Evolutionary conservation across 495 filamentous ascomycete species (phyloP), one percentile per base, ranked within the genome.

Genomic region (Aspergillus hancockii): DNA sequence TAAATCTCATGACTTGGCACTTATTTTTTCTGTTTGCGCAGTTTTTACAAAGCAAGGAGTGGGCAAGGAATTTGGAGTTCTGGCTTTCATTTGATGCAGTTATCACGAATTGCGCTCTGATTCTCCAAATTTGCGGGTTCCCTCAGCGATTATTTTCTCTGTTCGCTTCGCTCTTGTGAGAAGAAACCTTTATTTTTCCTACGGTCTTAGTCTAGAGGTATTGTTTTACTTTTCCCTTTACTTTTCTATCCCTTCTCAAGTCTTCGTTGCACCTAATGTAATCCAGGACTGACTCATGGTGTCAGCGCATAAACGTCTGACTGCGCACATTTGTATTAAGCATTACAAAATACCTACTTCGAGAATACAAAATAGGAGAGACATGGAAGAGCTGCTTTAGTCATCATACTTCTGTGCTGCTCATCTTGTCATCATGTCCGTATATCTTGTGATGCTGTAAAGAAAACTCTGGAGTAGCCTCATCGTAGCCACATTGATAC

Each of bases 31-130:
- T 61, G 49, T 62, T 62, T 63, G 58, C 54, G 50, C 55, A 54
- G 54, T 63, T 70, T 61, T 62, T 66, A 57, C 65, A 63, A 67
- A 75, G 72, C 72, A 71, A 69, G 72, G 72, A 70, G 71, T 69
- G 63, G 67, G 65, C 63, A 64, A 59, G 65, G 62, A 51, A 65
- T 61, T 41, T 51, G 69, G 69, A 66, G 71, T 70, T 67, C 58
- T 60, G 40, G 52, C 41, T 41, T 41, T 53, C 34, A 53, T 53
- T 53, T 21, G 51, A 53, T 53, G 51, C 32, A 40, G 43, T 40
- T 53, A 38, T 41, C 51, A 53, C n/a, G 51, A 52, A 53, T 40
- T 25, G 30, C 36, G 32, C 32, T 54, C 32, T 28, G 52, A 41
- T 54, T 40, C 30, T 47, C 43, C 43, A 6, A 28, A 23, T 12